These are phyloP conservation scores for Solanum peruvianum DNA, from an alignment of 257 asterid genomes.

Conservation along the genomic window DNA sequence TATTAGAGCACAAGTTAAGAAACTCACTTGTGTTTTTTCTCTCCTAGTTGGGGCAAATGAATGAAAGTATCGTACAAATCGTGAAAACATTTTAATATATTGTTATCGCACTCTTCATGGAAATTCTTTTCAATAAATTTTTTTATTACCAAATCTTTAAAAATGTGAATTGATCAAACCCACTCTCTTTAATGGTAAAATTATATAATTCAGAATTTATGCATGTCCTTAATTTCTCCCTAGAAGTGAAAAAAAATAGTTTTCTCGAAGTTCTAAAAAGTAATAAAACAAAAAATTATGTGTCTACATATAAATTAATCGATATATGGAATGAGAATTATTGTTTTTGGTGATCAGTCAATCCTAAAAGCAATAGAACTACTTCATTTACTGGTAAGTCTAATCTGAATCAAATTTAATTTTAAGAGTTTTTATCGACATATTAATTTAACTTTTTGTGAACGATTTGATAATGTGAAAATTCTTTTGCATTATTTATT, in stretches of 20 bases:
- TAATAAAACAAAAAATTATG: background rate
- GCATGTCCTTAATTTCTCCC: background rate
- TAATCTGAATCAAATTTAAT: background rate
- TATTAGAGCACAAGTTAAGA: too few species aligned
- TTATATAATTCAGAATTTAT: too few species aligned
- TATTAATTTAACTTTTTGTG: background rate
- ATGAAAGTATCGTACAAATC: background rate
- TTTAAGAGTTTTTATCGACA: background rate
- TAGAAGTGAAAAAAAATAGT: background rate
- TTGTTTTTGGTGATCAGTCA: background rate
- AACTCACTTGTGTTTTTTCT: background rate
- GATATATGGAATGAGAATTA: background rate
- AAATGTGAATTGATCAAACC: background rate
- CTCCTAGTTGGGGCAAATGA: background rate
- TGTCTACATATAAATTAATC: background rate
- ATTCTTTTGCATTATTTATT: too few species aligned
- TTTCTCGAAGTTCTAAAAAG: background rate
- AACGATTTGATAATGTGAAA: background rate
- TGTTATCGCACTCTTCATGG: background rate
- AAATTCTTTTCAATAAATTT: too few species aligned
- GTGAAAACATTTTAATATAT: too few species aligned
- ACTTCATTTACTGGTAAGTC: background rate
- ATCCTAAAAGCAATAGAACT: accelerated
- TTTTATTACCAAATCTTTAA: too few species aligned
- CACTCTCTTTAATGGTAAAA: background rate